Base-by-base conservation (phyloP, 768 basidiomycete genomes). In the Hygrophorus pudorinus region DNA sequence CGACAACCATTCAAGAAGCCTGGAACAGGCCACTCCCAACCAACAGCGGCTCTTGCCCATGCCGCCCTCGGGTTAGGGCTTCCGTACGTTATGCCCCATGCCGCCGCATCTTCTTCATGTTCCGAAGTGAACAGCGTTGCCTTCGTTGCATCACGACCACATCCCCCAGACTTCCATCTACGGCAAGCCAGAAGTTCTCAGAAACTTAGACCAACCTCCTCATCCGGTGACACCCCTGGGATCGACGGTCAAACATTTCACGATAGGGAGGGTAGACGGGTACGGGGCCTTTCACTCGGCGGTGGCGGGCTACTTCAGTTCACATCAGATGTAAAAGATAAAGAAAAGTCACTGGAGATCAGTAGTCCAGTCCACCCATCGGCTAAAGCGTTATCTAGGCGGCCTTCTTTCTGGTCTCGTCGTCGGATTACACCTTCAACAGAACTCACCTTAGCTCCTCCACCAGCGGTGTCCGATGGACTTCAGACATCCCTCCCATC, bases 371-470 rank as follows among this genome's bases (percentile, higher is more conserved):
- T 61, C 4, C 59, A 56, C 42, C n/a, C 57, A 5, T 48, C 61
- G 14, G 58, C 68, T 5, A 73, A 69, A 32, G 53, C 66, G 3
- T 49, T 81, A 27, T 60, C 70, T 9, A 74, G 80, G 41, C 77
- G 76, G 56, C 54, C 76, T 8, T 85, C 84, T 5, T 84, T 85
- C 53, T 85, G 82, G 81, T 65, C 63, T 37, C 72, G 75, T 47
- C 78, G 68, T 60, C 68, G 74, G 46, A 48, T 16, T 14, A 34
- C 59, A 12, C 50, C 57, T 17, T 56, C 59, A 6, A 51, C 53
- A 24, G 48, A 48, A 12, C 44, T 20, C 20, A 32, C 41, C 12
- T 38, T 42, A 13, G 20, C 28, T 20, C 32, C 36, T 14, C 38
- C 45, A 5, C 44, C 46, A 34, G 31, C 12, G 42, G 20, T 29